phyloP scores from a whole-genome alignment of 2,329 filamentous ascomycete genomes.

The Pyrenophora tritici-repentis region DNA sequence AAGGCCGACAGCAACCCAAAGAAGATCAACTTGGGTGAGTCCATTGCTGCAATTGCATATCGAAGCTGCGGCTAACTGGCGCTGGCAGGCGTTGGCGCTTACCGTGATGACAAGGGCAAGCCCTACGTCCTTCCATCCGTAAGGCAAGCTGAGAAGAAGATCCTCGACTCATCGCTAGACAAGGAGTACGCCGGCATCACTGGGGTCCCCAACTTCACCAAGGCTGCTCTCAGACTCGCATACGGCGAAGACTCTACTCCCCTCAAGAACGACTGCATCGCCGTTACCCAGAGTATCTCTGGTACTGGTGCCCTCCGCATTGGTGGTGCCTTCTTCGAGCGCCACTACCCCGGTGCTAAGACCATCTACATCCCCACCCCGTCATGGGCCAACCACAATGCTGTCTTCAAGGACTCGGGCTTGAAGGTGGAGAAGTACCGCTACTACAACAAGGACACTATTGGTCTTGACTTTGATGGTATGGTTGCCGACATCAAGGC shows the following conservation, averaged over 20 bases:
- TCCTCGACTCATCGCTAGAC: conserved; percentile 78
- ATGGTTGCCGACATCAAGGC: conserved; percentile 88
- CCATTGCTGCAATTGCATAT: not conserved
- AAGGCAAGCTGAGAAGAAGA: conserved; percentile 82
- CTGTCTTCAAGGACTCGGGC: conserved; percentile 92
- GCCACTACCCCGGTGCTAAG: conserved; percentile 90
- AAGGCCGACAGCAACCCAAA: conserved; percentile 91
- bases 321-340: conserved; percentile 88
- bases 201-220: conserved; percentile 91
- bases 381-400: conserved; percentile 97
- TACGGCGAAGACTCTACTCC: conserved; percentile 81
- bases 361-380: conserved; percentile 95
- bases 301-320: conserved; percentile 95
- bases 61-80: conserved; percentile 25
- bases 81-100: conserved; percentile 81
- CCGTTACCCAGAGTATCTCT: conserved; percentile 97
- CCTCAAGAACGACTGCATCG: conserved; percentile 75
- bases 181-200: conserved; percentile 99
- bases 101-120: conserved; percentile 97
- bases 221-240: conserved; percentile 85
- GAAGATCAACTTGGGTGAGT: conserved; percentile 94
- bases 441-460: conserved; percentile 99
- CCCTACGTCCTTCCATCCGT: conserved; percentile 97
- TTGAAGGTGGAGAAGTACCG: conserved; percentile 92
- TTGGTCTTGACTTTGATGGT: conserved; percentile 95